Evolutionary conservation across 345 rosid species (phyloP), one percentile per base, ranked within the genome.

Genomic region (Chamaenerion angustifolium): DNA sequence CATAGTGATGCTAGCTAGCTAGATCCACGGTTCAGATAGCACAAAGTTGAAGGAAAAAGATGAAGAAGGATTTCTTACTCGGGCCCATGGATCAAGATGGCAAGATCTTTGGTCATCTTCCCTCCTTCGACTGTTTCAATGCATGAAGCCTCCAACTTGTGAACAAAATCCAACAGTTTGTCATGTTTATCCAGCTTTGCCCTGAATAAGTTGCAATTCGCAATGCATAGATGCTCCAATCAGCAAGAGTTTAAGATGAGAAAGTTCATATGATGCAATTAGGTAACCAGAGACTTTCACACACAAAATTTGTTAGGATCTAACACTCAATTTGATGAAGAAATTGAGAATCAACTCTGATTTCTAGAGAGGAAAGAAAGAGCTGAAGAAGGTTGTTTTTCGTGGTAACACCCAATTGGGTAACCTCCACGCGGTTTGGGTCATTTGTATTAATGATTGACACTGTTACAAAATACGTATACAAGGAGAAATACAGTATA

Each of bases 31-130:
- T 37, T 11, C 44, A 45, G 16, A 35, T 16, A 12, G 16, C 47
- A 5, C 4, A 6, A 53, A 19, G 46, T 12, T 6, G 40, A 13
- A 4, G 14, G n/a, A n/a, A n/a, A 42, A 42, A 54, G n/a, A 15
- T 11, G 16, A 54, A 14, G 16, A 23, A 51, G 56, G 23, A 51
- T 55, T 15, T 11, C 83, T 68, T 72, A 92, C 98, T 72, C 81
- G 45, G 85, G 73, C 61, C 98, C 95, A 42, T 83, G 95, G 57
- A 66, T 52, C 61, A 90, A 67, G 60, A 90, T 61, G 56, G 95
- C 87, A 60, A 90, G 98, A 75, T 90, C 98, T 78, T 90, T 90
- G 27, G 98, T 90, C 94, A 86, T 86, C 75, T 80, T 80, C 45
- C 96, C 96, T 16, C 76, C 64, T 67, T 90, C 98, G 49, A 86